phyloP scores from a whole-genome alignment of 306 rosid genomes.

The Trifolium pratense region DNA sequence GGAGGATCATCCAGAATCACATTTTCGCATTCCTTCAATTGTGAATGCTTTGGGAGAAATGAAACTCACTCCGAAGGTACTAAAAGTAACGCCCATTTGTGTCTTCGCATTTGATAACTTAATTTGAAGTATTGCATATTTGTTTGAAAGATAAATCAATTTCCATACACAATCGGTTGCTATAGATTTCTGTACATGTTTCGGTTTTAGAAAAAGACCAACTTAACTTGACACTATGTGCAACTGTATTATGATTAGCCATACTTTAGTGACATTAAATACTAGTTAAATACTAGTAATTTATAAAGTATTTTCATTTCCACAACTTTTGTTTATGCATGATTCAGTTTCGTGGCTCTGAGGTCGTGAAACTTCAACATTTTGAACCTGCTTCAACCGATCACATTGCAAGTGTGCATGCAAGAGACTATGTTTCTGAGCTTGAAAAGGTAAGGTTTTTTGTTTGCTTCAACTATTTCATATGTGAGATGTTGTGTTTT shows the following conservation, averaged over 20 bases:
- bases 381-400: slow-evolving; percentile 77
- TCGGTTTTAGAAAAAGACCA: background rate
- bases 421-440: slow-evolving; percentile 72
- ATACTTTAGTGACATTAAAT: too few species aligned
- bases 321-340: slow-evolving; percentile 28
- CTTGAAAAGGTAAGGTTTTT: slow-evolving; percentile 78
- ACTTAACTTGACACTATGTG: slow-evolving; percentile 33
- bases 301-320: slow-evolving; percentile 26
- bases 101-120: slow-evolving; percentile 3
- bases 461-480: slow-evolving; percentile 12
- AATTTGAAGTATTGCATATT: slow-evolving; percentile 13
- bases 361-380: slow-evolving; percentile 65
- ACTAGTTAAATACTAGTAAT: too few species aligned
- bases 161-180: background rate
- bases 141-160: slow-evolving; percentile 23
- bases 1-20: slow-evolving; percentile 98
- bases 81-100: background rate
- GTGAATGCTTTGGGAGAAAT: slow-evolving; percentile 62
- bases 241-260: slow-evolving; percentile 22
- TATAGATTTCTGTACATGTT: background rate
- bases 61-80: slow-evolving; percentile 84
- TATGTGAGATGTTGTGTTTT: slow-evolving; percentile 18
- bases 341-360: slow-evolving; percentile 77
- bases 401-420: slow-evolving; percentile 84
- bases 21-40: slow-evolving; percentile 89